Percentiles rank a stretch among this genome's conserved stretches.
Conservation (phyloP, 2,329 filamentous ascomycete species). For the Paecilomyces fulvus region DNA sequence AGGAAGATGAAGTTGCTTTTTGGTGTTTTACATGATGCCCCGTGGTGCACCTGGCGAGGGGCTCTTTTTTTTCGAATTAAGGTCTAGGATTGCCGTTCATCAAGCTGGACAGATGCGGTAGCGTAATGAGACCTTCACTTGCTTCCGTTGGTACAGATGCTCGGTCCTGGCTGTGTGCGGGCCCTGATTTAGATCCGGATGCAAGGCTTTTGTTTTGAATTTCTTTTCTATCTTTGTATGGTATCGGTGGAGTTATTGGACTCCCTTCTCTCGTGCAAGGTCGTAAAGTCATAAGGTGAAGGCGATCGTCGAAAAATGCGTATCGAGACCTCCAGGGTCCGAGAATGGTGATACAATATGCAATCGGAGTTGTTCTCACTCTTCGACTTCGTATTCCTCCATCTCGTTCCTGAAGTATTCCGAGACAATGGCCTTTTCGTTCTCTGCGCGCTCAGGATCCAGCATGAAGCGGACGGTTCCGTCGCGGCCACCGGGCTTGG, state of each 20-base stretch:
- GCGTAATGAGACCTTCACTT: neutral
- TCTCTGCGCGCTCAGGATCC: conserved; percentile 63
- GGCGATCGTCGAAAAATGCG: too few relatives aligned
- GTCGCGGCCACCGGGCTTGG: conserved; percentile 42
- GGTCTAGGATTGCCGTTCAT: neutral
- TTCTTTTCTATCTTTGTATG: neutral
- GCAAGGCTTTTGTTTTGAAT: neutral
- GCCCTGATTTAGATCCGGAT: neutral
- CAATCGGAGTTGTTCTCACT: conserved; percentile 11
- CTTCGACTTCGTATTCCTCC: conserved; percentile 50
- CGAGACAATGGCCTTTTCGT: conserved; percentile 60
- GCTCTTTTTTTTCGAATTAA: neutral
- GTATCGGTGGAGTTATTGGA: neutral
- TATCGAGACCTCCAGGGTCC: neutral
- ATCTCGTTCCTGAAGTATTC: conserved; percentile 67
- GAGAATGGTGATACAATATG: neutral
- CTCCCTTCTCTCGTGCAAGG: neutral
- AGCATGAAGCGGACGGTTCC: conserved; percentile 87
- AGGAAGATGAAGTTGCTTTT: neutral
- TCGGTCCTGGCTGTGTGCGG: neutral
- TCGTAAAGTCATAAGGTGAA: neutral
- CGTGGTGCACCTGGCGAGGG: neutral
- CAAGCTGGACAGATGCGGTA: neutral
- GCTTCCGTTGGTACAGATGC: neutral
- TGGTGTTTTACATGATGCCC: neutral